Percentiles rank a stretch among this genome's conserved stretches.
These are phyloP conservation scores for Dipteronia sinensis DNA, from an alignment of 345 rosid genomes.

Conservation along the genomic window DNA sequence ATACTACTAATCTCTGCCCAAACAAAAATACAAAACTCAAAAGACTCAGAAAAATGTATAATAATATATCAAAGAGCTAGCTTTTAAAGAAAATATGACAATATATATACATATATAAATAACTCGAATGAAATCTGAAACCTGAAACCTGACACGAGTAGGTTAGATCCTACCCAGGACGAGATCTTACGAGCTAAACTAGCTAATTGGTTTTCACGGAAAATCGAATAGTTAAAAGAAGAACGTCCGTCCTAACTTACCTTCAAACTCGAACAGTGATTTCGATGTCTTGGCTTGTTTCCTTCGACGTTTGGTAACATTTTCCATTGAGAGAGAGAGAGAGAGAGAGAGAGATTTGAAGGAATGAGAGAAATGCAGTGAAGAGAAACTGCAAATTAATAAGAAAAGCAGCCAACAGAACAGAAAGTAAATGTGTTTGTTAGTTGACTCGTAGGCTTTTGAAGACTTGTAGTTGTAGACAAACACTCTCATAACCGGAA, in stretches of 20 bases:
- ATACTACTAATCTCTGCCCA: constrained; percentile 61
- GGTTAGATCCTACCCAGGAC: no score
- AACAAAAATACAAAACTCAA: not conserved
- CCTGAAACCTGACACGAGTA: not conserved
- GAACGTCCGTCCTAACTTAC: not conserved
- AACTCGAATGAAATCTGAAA: not conserved
- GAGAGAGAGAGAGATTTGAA: not conserved
- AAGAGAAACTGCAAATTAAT: not conserved
- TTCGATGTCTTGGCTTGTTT: constrained; percentile 7
- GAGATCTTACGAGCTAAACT: no score
- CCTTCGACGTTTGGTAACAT: not conserved
- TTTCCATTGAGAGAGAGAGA: constrained; percentile 16
- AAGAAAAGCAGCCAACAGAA: not conserved
- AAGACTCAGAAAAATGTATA: not conserved
- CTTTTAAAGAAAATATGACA: not conserved
- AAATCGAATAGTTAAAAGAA: no score
- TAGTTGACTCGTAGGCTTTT: constrained; percentile 33
- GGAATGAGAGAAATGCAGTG: not conserved
- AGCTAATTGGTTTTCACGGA: no score
- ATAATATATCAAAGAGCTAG: no score
- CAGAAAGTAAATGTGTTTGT: not conserved
- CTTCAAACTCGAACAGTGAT: constrained; percentile 9
- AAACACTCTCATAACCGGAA: not conserved
- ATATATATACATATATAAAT: no score
- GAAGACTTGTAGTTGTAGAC: constrained; percentile 33